Percentiles rank a stretch among this genome's conserved stretches.
Conservation (phyloP, 202 grass and related monocot species). For the Digitaria exilis region DNA sequence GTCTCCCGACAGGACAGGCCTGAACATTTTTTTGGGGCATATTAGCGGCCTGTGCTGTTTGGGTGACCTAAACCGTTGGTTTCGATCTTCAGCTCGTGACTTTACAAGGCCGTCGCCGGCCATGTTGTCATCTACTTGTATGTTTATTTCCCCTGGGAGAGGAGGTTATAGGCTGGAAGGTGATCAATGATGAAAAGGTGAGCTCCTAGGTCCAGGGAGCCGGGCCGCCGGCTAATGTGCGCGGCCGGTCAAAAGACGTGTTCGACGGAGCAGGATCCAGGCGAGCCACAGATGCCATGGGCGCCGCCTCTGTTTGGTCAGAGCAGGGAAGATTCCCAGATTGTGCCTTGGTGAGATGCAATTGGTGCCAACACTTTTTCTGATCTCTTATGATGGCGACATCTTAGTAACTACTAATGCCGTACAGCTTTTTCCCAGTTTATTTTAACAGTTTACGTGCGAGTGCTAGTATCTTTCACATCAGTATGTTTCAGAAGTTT, state of each 20-base stretch:
- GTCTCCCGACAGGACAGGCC: background rate
- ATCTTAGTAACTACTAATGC: background rate
- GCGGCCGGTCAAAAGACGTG: slow-evolving; percentile 46
- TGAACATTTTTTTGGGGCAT: slow-evolving; percentile 14
- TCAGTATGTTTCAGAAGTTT: slow-evolving; percentile 14
- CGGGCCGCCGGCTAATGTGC: slow-evolving; percentile 23
- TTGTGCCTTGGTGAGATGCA: slow-evolving; percentile 14
- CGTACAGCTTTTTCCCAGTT: background rate
- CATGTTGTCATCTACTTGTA: background rate
- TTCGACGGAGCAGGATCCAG: slow-evolving; percentile 40
- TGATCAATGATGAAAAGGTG: slow-evolving; percentile 35
- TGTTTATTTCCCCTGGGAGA: slow-evolving; percentile 7
- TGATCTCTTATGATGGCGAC: slow-evolving; percentile 26
- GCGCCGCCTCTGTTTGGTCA: background rate
- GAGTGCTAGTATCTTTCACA: background rate
- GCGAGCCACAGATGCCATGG: background rate
- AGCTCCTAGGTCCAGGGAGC: slow-evolving; percentile 47
- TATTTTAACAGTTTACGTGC: slow-evolving; percentile 11
- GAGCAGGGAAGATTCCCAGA: slow-evolving; percentile 37
- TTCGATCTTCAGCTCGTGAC: slow-evolving; percentile 11
- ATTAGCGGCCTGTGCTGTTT: slow-evolving; percentile 28
- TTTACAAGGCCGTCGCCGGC: background rate
- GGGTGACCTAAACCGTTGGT: slow-evolving; percentile 43
- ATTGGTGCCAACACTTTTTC: background rate
- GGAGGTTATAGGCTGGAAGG: slow-evolving; percentile 18